Conservation (phyloP, 1,139 yeast genomes). For the Magnusiomyces tetraspermus region DNA sequence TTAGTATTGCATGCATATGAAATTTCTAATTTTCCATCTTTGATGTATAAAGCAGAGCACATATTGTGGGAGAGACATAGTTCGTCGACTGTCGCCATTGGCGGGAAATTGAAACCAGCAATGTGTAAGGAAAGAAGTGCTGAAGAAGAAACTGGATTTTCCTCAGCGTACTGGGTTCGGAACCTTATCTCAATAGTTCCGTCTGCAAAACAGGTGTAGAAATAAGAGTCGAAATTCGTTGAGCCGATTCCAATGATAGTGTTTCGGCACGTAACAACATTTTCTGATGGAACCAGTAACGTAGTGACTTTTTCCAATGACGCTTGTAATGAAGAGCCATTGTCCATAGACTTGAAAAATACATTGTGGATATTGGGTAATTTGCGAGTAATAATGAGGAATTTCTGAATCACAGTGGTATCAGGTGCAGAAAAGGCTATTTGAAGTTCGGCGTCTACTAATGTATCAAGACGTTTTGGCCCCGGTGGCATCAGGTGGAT, state of each 20-base stretch:
- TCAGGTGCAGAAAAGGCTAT: constrained; percentile 24
- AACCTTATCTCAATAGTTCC: constrained; percentile 21
- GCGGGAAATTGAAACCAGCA: constrained; percentile 44
- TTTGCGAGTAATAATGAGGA: constrained; percentile 22
- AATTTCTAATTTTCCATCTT: constrained; percentile 17
- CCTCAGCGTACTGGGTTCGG: constrained; percentile 16
- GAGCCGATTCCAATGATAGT: constrained; percentile 17
- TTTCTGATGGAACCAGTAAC: constrained; percentile 6
- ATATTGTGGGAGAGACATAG: constrained; percentile 51
- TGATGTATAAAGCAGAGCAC: constrained; percentile 39
- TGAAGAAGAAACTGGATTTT: constrained; percentile 10
- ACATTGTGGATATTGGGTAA: constrained; percentile 29
- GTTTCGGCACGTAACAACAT: constrained; percentile 4
- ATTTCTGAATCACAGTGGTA: constrained; percentile 20
- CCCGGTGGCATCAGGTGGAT: constrained; percentile 24
- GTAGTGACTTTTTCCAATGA: background rate
- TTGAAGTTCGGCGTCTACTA: constrained; percentile 35
- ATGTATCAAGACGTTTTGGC: constrained; percentile 25
- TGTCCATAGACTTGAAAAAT: constrained; percentile 20
- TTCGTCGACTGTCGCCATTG: constrained; percentile 33
- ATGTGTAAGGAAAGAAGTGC: constrained; percentile 43
- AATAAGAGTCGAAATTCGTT: constrained; percentile 21
- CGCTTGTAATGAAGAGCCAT: background rate
- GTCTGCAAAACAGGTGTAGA: constrained; percentile 18
- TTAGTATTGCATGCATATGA: constrained; percentile 16